These are phyloP conservation scores for Coix lacrymajobi DNA, from an alignment of 176 grass and related monocot species.

Conservation along the genomic window DNA sequence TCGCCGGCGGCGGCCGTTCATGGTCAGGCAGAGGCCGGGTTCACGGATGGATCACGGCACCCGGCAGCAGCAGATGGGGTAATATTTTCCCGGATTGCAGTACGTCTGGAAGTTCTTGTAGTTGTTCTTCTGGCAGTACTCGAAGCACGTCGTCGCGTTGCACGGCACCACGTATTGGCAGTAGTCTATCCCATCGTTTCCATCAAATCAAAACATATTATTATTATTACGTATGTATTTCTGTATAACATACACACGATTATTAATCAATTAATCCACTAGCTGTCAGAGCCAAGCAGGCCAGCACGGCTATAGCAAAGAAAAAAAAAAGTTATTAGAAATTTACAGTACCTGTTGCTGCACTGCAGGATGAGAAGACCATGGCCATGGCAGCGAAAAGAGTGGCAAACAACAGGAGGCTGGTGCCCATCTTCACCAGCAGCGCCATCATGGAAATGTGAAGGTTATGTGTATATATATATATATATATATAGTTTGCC, in stretches of 20 bases:
- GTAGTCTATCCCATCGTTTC: neutral
- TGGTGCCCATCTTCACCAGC: neutral
- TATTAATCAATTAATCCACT: too few species aligned
- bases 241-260: too few species aligned
- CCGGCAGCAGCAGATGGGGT: constrained; percentile 14
- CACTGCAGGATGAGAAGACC: neutral
- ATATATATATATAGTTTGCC: too few species aligned
- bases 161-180: constrained; percentile 2
- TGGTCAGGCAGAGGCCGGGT: too few species aligned
- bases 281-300: neutral
- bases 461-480: neutral
- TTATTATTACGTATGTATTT: too few species aligned
- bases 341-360: neutral
- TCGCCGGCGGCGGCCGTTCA: neutral
- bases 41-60: too few species aligned
- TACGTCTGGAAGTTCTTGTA: constrained; percentile 26
- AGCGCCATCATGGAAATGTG: neutral
- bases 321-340: neutral
- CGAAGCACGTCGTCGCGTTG: neutral
- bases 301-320: neutral
- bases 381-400: neutral
- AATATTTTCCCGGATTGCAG: constrained; percentile 3
- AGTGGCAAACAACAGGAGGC: neutral
- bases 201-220: too few species aligned
- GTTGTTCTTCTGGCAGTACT: constrained; percentile 31